phyloP scores from a whole-genome alignment of 2,329 filamentous ascomycete genomes.

The Sporothrix mexicana region DNA sequence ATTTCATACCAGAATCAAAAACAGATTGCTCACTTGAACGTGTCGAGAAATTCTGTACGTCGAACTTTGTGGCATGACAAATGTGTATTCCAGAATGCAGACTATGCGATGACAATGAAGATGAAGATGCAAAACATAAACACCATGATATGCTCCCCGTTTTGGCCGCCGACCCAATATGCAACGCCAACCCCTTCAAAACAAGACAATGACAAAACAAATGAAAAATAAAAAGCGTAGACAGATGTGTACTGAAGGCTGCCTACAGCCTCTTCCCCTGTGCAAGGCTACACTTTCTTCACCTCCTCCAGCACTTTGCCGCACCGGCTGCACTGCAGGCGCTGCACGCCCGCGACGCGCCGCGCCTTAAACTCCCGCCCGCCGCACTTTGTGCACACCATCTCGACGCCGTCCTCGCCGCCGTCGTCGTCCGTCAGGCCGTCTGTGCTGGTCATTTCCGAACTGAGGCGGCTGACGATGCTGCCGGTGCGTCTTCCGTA shows the following conservation, averaged over 20 bases:
- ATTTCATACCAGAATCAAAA: neutral
- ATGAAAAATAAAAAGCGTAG: neutral
- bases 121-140: neutral
- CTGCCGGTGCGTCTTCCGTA: conserved; percentile 44
- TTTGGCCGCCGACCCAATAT: neutral
- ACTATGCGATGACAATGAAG: neutral
- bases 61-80: neutral
- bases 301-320: conserved; percentile 43
- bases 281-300: neutral
- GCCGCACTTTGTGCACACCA: conserved; percentile 64
- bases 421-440: conserved; percentile 28
- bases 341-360: conserved; percentile 59
- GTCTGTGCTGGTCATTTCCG: conserved; percentile 55
- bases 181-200: neutral
- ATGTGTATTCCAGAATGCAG: conserved; percentile 10
- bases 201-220: neutral
- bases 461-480: conserved; percentile 62
- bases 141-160: neutral
- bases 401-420: conserved; percentile 41
- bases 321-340: conserved; percentile 66
- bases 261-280: neutral
- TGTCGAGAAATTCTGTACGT: too few species aligned
- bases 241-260: neutral
- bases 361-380: conserved; percentile 67
- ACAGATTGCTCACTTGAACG: neutral